A percentile compares a stretch with the other conserved stretches of the same genome.
phyloP scores from a whole-genome alignment of 371 early-diverging fungal genomes.

The Mortierella polycephala region DNA sequence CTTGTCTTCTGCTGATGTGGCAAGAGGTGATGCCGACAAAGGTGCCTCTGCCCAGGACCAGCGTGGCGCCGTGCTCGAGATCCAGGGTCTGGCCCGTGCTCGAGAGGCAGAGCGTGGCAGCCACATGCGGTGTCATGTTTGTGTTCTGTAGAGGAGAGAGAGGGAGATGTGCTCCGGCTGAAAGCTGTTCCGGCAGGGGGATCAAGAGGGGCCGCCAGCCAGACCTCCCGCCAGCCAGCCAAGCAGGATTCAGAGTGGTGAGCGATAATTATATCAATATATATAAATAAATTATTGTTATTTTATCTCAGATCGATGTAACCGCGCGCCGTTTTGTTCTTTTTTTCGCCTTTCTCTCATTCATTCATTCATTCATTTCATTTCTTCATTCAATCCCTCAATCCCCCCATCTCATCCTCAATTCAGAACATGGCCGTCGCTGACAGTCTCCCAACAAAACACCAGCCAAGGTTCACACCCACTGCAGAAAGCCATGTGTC shows the following conservation, averaged over 20 bases:
- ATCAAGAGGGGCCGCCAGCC: too few relatives aligned
- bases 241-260: neutral
- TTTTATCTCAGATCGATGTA: too few relatives aligned
- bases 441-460: neutral
- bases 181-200: conserved; percentile 7
- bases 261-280: too few relatives aligned
- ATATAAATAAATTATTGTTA: too few relatives aligned
- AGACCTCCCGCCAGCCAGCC: neutral
- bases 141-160: neutral
- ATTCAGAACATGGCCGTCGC: conserved; percentile 9
- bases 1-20: conserved; percentile 46
- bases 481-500: conserved; percentile 25
- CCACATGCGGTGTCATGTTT: neutral
- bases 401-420: neutral
- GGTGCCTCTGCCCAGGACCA: conserved; percentile 29
- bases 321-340: too few relatives aligned
- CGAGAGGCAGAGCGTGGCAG: conserved; percentile 19
- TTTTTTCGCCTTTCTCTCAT: neutral
- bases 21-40: conserved; percentile 14
- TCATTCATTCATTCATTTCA: neutral
- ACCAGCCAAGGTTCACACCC: conserved; percentile 29
- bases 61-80: conserved; percentile 11
- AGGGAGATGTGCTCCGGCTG: neutral
- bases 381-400: neutral
- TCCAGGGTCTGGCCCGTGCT: conserved; percentile 15